Evolutionary conservation across 768 basidiomycete species (phyloP), one percentile per base, ranked within the genome.

Genomic region (Trametes meyenii): DNA sequence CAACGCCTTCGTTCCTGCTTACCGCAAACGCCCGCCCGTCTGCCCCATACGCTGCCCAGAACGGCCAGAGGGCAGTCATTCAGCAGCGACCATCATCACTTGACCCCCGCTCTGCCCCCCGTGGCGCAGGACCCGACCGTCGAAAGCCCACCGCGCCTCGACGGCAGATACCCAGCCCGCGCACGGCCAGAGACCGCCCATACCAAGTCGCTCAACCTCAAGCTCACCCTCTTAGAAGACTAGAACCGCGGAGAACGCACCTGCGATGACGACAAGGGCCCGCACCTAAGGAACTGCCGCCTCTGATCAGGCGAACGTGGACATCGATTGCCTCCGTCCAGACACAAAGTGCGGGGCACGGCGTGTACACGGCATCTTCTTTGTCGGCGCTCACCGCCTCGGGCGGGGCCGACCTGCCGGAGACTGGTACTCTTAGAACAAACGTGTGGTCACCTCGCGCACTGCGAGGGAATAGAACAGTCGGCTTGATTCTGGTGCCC

Each of bases 1-100:
- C 62, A 23, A 59, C 54, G 36, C 62, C 62, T 64, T 50, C 54
- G 62, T 64, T 64, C 62, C 52, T 54, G 52, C 58, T 38, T 45
- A 52, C 50, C 45, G 50, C 38, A 46, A 45, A 46, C 11, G 50
- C 43, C 29, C 29, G 8, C 21, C 33, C 50, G 45, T 33, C 19
- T 11, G 21, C 48, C 49, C 38, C 51, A 35, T 43, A 50, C 29
- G 29, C 29, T 33, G 29, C 29, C 4, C 29, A 33, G 29, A 33
- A 3, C 29, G 3, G n/a, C 8, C 29, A 33, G 29, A 3, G 29
- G 3, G 29, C 29, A 33, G 12, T 19, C 55, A 19, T 35, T 24
- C 55, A 39, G 5, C 24, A 23, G 10, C 38, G 33, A 42, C 19
- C n/a, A 58, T 50, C 57, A 60, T 60, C 58, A 60, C 58, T 60